Conservation (phyloP, 306 rosid genomes). For the Delonix regia region DNA sequence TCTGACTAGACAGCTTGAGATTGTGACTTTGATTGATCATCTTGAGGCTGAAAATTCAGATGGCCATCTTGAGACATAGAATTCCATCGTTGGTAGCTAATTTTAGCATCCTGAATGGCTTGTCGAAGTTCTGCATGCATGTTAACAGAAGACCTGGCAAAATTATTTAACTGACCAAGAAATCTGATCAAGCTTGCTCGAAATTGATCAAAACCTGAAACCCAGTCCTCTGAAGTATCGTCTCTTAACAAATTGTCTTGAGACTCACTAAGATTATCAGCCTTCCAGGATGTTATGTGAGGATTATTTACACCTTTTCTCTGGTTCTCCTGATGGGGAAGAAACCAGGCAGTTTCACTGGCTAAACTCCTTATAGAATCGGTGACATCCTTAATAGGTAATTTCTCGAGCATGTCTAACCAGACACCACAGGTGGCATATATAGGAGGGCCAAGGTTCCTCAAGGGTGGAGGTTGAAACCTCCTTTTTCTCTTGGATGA, state of each 20-base stretch:
- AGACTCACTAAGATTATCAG: constrained; percentile 49
- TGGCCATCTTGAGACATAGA: constrained; percentile 35
- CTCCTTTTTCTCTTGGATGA: constrained; percentile 58
- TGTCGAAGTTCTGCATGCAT: constrained; percentile 61
- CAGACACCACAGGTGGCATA: constrained; percentile 66
- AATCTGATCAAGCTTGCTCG: constrained; percentile 58
- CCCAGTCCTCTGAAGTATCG: constrained; percentile 51
- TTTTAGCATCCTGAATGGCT: constrained; percentile 49
- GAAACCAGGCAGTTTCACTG: constrained; percentile 55
- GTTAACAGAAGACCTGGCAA: constrained; percentile 60
- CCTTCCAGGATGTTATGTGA: constrained; percentile 47
- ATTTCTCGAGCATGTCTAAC: constrained; percentile 53
- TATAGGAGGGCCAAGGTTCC: constrained; percentile 73
- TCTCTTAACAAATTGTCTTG: constrained; percentile 50
- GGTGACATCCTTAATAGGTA: constrained; percentile 53
- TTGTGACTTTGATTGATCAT: constrained; percentile 44
- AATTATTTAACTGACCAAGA: constrained; percentile 49
- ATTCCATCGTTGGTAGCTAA: constrained; percentile 14
- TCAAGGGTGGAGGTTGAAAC: constrained; percentile 29
- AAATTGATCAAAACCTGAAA: constrained; percentile 60
- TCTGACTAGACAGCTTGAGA: constrained; percentile 37
- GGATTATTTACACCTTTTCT: constrained; percentile 49
- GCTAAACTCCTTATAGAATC: constrained; percentile 66
- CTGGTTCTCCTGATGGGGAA: constrained; percentile 72
- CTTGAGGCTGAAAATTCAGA: constrained; percentile 39